Percentiles rank a stretch among this genome's conserved stretches.
phyloP scores from a whole-genome alignment of 495 filamentous ascomycete species.

The Neurospora pannonica region DNA sequence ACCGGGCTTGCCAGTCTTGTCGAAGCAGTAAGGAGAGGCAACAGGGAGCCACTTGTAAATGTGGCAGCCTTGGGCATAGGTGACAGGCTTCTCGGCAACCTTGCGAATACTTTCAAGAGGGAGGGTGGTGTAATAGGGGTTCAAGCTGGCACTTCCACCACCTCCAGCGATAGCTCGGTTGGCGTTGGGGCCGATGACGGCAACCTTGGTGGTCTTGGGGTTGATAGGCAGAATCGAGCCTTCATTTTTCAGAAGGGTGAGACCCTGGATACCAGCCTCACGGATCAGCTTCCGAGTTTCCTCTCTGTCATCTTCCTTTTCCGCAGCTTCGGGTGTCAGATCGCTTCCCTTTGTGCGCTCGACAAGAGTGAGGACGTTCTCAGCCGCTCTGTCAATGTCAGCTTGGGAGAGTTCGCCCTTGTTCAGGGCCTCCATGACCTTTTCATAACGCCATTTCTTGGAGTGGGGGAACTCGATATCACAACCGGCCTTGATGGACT shows the following conservation, averaged over 20 bases:
- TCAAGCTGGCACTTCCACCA: conserved; percentile 70
- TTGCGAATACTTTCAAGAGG: conserved; percentile 46
- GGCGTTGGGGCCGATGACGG: conserved; percentile 78
- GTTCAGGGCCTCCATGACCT: conserved; percentile 51
- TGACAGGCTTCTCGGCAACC: conserved; percentile 37
- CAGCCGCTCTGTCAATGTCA: conserved; percentile 42
- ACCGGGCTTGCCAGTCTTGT: conserved; percentile 44
- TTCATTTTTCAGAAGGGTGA: conserved; percentile 75
- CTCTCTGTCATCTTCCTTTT: conserved; percentile 53
- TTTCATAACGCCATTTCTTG: conserved; percentile 59
- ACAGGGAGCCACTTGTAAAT: conserved; percentile 59
- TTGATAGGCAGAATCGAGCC: conserved; percentile 57
- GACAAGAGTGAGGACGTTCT: conserved; percentile 59
- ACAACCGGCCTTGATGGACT: conserved; percentile 63
- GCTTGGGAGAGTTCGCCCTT: conserved; percentile 46
- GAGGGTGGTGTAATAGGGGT: conserved; percentile 65
- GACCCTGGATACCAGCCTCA: conserved; percentile 58
- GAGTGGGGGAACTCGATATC: conserved; percentile 76
- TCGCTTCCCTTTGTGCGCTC: conserved; percentile 54
- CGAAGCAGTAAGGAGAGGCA: conserved; percentile 48
- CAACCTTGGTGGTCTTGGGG: conserved; percentile 48
- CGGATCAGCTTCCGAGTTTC: conserved; percentile 62
- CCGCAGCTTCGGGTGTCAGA: conserved; percentile 48
- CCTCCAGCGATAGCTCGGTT: conserved; percentile 69
- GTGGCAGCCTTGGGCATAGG: conserved; percentile 46